A percentile compares a stretch with the other conserved stretches of the same genome.
Evolutionary conservation across 2,329 filamentous ascomycete species (phyloP).

Genomic region (Sodiomyces alkalinus): DNA sequence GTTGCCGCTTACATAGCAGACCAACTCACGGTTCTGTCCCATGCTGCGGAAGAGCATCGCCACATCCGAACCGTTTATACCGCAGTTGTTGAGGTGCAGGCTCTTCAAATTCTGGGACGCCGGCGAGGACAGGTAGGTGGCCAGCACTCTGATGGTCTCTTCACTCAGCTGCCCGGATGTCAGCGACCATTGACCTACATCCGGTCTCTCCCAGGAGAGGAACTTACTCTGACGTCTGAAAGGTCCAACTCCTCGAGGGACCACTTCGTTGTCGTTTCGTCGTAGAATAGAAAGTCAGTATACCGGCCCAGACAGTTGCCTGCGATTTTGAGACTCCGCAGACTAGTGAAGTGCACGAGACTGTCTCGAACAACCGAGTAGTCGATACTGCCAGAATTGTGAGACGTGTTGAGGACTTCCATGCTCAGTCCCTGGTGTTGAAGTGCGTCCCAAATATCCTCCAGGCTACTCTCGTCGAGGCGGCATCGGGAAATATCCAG

Average conservation of each 20-base stretch:
- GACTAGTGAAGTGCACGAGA: constrained; percentile 24
- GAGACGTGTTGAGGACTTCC: constrained; percentile 34
- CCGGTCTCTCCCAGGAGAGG: neutral
- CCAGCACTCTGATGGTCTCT: constrained; percentile 29
- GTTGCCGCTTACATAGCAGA: constrained; percentile 34
- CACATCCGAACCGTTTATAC: constrained; percentile 32
- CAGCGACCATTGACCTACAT: constrained; percentile 8
- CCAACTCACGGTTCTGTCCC: constrained; percentile 29
- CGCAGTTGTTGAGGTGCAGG: constrained; percentile 34
- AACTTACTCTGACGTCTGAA: constrained; percentile 34
- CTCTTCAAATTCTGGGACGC: constrained; percentile 25
- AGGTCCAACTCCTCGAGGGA: constrained; percentile 38
- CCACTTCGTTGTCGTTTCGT: constrained; percentile 26
- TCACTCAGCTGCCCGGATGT: constrained; percentile 25
- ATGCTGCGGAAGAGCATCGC: constrained; percentile 35
- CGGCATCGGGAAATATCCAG: constrained; percentile 36
- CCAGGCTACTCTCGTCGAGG: constrained; percentile 31
- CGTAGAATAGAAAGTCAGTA: constrained; percentile 29
- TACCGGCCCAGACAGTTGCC: constrained; percentile 32
- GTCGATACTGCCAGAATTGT: constrained; percentile 35
- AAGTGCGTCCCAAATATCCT: constrained; percentile 31
- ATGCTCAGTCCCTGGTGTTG: constrained; percentile 28
- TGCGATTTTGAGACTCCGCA: constrained; percentile 33
- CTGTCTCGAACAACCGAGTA: constrained; percentile 29
- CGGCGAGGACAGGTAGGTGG: constrained; percentile 26